A percentile compares a stretch with the other conserved stretches of the same genome.
Evolutionary conservation across 768 basidiomycete genomes (phyloP).

Genomic region (Lactarius psammicola): DNA sequence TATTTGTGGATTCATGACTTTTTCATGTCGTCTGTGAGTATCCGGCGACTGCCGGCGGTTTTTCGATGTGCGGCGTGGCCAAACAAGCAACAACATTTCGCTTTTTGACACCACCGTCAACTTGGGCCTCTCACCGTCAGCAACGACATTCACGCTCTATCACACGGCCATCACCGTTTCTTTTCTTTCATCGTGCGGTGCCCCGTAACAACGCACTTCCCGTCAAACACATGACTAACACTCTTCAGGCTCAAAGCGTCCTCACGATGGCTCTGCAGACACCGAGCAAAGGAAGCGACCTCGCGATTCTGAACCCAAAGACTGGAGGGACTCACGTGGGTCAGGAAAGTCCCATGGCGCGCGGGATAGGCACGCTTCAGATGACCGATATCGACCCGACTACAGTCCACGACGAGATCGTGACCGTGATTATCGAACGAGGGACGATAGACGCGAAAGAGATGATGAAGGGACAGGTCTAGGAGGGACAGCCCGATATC

Average conservation of each 20-base stretch:
- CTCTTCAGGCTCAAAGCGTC: conserved; percentile 82
- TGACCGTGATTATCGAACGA: conserved; percentile 35
- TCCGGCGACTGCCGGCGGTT: conserved; percentile 9
- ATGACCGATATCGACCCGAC: conserved; percentile 34
- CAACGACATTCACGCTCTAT: conserved; percentile 15
- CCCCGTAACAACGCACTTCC: conserved; percentile 62
- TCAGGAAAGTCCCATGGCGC: conserved; percentile 35
- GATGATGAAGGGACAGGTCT: conserved; percentile 34
- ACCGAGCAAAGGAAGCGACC: conserved; percentile 51
- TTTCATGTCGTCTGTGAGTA: neutral
- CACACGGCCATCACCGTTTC: conserved; percentile 15
- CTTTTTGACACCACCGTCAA: conserved; percentile 15
- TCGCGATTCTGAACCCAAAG: conserved; percentile 53
- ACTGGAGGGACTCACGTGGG: conserved; percentile 68
- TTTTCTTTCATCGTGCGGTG: conserved; percentile 72
- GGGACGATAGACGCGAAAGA: conserved; percentile 36
- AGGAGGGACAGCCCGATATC: conserved; percentile 39
- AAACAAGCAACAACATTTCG: conserved; percentile 17
- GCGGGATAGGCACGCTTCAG: conserved; percentile 38
- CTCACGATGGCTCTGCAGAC: conserved; percentile 58
- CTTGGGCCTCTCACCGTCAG: conserved; percentile 1
- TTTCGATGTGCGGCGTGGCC: neutral
- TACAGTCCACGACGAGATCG: conserved; percentile 32
- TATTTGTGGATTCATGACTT: too few relatives aligned
- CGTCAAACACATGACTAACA: conserved; percentile 63